Percentiles rank a stretch among this genome's conserved stretches.
phyloP scores from a whole-genome alignment of 1,284 basidiomycete species.

The Peniophora sp. region DNA sequence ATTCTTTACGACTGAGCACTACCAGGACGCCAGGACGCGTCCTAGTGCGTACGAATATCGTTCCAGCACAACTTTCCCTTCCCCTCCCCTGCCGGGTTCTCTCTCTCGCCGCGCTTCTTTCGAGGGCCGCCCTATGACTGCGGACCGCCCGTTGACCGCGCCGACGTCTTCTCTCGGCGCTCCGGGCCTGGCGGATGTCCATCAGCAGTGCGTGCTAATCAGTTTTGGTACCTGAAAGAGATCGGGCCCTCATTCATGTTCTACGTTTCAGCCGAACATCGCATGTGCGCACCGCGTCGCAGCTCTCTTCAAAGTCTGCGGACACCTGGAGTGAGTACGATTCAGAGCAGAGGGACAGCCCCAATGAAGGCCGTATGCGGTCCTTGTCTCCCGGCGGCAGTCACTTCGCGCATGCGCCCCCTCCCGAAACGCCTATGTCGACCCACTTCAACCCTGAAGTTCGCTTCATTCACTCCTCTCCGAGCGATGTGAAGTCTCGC shows the following conservation, averaged over 20 bases:
- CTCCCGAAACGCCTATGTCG: not conserved
- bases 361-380: not conserved
- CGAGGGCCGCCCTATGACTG: not conserved
- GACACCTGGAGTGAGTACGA: conserved; percentile 1
- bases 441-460: not conserved
- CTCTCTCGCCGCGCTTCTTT: not conserved
- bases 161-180: too few relatives aligned
- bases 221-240: not conserved
- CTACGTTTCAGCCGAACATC: not conserved
- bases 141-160: not conserved
- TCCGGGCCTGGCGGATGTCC: not conserved
- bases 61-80: not conserved
- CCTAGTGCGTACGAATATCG: not conserved
- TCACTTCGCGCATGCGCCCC: not conserved
- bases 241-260: too few relatives aligned
- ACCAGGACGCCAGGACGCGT: not conserved
- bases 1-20: not conserved
- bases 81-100: not conserved
- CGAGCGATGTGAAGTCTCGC: not conserved
- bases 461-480: not conserved
- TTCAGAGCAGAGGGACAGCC: conserved; percentile 1
- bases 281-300: not conserved
- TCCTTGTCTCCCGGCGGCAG: not conserved
- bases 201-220: not conserved
- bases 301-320: not conserved